Percentiles rank a stretch among this genome's conserved stretches.
phyloP scores from a whole-genome alignment of 2,329 filamentous ascomycete genomes.

The Neocucurbitaria cava region DNA sequence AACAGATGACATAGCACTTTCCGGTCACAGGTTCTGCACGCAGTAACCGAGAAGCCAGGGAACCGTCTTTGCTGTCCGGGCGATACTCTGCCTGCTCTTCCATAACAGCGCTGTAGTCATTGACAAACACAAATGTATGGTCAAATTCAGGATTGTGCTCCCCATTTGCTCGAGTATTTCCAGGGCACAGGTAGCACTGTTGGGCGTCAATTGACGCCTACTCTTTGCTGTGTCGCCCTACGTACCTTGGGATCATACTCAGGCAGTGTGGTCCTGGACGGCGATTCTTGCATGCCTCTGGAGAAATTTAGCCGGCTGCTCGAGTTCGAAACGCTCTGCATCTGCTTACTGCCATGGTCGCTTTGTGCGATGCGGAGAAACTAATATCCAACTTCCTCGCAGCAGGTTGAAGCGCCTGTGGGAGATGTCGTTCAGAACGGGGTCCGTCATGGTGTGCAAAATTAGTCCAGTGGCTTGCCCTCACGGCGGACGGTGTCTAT shows the following conservation, averaged over 20 bases:
- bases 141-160: constrained; percentile 86
- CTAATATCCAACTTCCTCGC: constrained; percentile 87
- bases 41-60: constrained; percentile 76
- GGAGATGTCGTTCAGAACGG: constrained; percentile 83
- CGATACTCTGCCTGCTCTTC: constrained; percentile 86
- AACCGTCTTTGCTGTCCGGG: constrained; percentile 57
- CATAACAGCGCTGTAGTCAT: constrained; percentile 97
- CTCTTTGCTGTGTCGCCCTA: constrained; percentile 4
- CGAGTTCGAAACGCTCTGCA: not conserved
- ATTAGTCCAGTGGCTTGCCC: constrained; percentile 8
- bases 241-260: constrained; percentile 73
- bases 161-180: constrained; percentile 87
- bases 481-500: constrained; percentile 11
- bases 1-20: constrained; percentile 96
- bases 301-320: constrained; percentile 14
- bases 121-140: constrained; percentile 91
- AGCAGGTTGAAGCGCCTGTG: constrained; percentile 94
- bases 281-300: constrained; percentile 57
- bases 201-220: constrained; percentile 25
- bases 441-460: constrained; percentile 52
- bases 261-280: constrained; percentile 63
- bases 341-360: constrained; percentile 92
- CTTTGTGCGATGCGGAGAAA: constrained; percentile 96
- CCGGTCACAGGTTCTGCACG: constrained; percentile 87
- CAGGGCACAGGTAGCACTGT: constrained; percentile 92